Evolutionary conservation across 1,284 basidiomycete species (phyloP).

Genomic region (Puccinia coronata): DNA sequence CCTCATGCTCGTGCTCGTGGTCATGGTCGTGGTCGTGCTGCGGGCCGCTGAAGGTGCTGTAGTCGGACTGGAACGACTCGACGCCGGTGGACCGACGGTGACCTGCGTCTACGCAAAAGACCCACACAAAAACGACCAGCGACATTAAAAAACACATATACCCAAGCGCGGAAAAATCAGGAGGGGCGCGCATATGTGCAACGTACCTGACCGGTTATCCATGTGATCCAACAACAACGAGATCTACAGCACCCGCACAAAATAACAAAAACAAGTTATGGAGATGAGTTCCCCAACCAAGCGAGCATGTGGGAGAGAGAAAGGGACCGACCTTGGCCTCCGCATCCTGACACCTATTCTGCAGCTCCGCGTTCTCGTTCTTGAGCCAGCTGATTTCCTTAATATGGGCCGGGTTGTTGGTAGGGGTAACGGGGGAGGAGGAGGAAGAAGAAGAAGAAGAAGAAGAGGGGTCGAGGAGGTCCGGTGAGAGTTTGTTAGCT

Average conservation of each 20-base stretch:
- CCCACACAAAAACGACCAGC: too few relatives aligned
- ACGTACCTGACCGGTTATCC: slow-evolving; percentile 37
- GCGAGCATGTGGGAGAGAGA: background rate
- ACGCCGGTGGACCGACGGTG: slow-evolving; percentile 25
- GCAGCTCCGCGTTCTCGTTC: slow-evolving; percentile 55
- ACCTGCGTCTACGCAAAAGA: background rate
- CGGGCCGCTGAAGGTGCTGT: slow-evolving; percentile 32
- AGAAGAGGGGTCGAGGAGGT: too few relatives aligned
- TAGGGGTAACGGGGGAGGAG: background rate
- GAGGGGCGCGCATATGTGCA: background rate
- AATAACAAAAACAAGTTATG: background rate
- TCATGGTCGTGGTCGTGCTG: too few relatives aligned
- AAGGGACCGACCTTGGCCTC: slow-evolving; percentile 49
- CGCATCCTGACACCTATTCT: slow-evolving; percentile 53
- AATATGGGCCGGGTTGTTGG: background rate
- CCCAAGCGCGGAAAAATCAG: too few relatives aligned
- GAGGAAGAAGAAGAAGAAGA: background rate
- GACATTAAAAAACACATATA: too few relatives aligned
- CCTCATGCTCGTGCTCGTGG: too few relatives aligned
- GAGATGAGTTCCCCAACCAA: background rate
- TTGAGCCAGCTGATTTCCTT: slow-evolving; percentile 55
- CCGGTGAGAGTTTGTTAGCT: too few relatives aligned
- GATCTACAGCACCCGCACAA: slow-evolving; percentile 32
- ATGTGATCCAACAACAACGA: slow-evolving; percentile 44
- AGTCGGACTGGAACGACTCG: slow-evolving; percentile 33